These are phyloP conservation scores for Quercus lobata DNA, from an alignment of 331 rosid species.

Conservation along the genomic window DNA sequence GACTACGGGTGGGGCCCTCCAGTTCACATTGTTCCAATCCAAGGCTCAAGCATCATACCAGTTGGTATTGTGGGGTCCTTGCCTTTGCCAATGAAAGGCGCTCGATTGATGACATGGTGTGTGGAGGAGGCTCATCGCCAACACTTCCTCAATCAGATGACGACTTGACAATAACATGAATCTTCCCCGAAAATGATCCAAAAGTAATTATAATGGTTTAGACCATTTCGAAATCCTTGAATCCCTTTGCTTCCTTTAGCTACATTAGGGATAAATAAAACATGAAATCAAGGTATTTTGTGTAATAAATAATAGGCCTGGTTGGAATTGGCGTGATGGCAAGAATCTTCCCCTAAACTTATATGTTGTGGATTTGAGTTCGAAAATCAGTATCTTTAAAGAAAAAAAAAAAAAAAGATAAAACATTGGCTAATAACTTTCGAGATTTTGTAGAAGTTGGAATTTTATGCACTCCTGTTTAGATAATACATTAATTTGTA, in stretches of 20 bases:
- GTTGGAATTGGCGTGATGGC: too few species aligned
- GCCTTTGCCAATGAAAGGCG: conserved; percentile 46
- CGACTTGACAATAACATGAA: neutral
- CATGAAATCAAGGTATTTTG: neutral
- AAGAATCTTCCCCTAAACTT: too few species aligned
- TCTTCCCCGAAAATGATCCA: neutral
- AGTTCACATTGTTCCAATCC: conserved; percentile 51
- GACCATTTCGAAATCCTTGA: neutral
- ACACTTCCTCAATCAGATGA: conserved; percentile 37
- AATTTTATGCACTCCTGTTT: too few species aligned
- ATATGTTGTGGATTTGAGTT: too few species aligned
- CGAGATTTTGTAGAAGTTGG: too few species aligned
- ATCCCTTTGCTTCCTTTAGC: neutral
- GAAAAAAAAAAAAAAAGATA: too few species aligned
- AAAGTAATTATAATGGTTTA: neutral
- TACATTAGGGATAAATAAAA: neutral
- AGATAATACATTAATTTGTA: too few species aligned
- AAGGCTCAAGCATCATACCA: conserved; percentile 48
- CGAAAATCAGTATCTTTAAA: too few species aligned
- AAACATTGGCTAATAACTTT: too few species aligned
- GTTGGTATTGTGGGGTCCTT: conserved; percentile 51
- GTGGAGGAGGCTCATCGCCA: conserved; percentile 39
- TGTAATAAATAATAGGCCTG: too few species aligned
- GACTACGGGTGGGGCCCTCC: conserved; percentile 79
- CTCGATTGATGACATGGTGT: conserved; percentile 73